Percentiles rank a stretch among this genome's conserved stretches.
Evolutionary conservation across 2,329 filamentous ascomycete species (phyloP).

Genomic region (Aspergillus intermedius): DNA sequence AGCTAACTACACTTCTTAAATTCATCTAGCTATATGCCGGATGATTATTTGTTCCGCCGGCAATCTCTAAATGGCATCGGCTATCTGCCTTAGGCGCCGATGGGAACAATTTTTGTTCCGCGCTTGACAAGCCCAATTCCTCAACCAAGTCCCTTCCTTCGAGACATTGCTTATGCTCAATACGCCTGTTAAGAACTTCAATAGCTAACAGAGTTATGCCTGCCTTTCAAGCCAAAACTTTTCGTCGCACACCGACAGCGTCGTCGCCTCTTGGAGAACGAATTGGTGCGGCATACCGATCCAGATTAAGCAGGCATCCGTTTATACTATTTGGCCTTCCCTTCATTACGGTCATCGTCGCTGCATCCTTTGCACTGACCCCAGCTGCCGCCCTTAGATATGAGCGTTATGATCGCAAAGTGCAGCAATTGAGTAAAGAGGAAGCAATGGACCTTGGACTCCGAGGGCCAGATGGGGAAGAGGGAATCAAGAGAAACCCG

Average conservation of each 20-base stretch:
- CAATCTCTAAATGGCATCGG: background rate
- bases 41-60: background rate
- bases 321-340: conserved; percentile 92
- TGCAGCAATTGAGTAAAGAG: conserved; percentile 75
- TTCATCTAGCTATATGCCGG: background rate
- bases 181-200: background rate
- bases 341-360: conserved; percentile 83
- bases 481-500: conserved; percentile 59
- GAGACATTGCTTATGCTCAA: background rate
- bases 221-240: conserved; percentile 64
- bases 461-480: conserved; percentile 62
- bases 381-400: conserved; percentile 91
- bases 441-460: conserved; percentile 75
- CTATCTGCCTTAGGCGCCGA: background rate
- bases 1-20: background rate
- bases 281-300: conserved; percentile 70
- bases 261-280: conserved; percentile 55
- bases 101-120: background rate
- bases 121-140: background rate
- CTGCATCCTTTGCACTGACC: conserved; percentile 87
- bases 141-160: background rate
- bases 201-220: conserved; percentile 42
- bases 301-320: conserved; percentile 66
- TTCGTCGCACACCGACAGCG: conserved; percentile 50
- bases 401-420: conserved; percentile 85